These are phyloP conservation scores for Waltergamsia citrina DNA, from an alignment of 2,329 filamentous ascomycete genomes.

Conservation along the genomic window DNA sequence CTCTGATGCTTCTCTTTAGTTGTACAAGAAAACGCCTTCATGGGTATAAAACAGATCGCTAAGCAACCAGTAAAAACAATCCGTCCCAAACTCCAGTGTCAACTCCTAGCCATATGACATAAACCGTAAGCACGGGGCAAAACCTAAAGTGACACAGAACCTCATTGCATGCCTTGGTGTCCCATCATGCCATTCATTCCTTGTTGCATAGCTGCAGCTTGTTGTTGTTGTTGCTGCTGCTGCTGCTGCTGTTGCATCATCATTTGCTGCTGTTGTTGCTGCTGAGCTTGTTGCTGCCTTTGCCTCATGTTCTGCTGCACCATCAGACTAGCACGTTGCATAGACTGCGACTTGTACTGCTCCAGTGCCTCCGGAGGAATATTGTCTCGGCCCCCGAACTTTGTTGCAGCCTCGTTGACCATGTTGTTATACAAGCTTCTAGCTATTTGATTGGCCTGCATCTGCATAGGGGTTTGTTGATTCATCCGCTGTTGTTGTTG, in stretches of 20 bases:
- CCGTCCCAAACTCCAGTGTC: no score
- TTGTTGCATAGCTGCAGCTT: conserved; percentile 36
- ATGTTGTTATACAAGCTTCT: conserved; percentile 28
- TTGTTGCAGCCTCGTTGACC: conserved; percentile 19
- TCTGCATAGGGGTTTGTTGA: conserved; percentile 9
- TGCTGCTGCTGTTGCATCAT: conserved; percentile 16
- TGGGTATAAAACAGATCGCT: not conserved
- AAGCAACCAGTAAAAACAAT: no score
- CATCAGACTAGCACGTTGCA: conserved; percentile 24
- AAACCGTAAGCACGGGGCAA: no score
- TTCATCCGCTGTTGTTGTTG: conserved; percentile 15
- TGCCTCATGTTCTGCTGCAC: conserved; percentile 21
- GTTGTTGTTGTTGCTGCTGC: conserved; percentile 22
- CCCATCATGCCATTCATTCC: conserved; percentile 42
- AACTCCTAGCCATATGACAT: no score
- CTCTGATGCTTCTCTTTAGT: no score
- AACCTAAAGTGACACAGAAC: no score
- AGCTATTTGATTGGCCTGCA: conserved; percentile 10
- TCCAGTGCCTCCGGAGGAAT: conserved; percentile 36
- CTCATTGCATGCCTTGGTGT: conserved; percentile 38
- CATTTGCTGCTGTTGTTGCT: conserved; percentile 20
- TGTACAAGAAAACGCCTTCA: no score
- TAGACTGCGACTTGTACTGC: conserved; percentile 32
- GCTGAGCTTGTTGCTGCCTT: conserved; percentile 18
- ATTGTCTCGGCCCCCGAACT: conserved; percentile 30